Evolutionary conservation across 257 asterid genomes (phyloP).

Genomic region (Primulina huaijiensis): DNA sequence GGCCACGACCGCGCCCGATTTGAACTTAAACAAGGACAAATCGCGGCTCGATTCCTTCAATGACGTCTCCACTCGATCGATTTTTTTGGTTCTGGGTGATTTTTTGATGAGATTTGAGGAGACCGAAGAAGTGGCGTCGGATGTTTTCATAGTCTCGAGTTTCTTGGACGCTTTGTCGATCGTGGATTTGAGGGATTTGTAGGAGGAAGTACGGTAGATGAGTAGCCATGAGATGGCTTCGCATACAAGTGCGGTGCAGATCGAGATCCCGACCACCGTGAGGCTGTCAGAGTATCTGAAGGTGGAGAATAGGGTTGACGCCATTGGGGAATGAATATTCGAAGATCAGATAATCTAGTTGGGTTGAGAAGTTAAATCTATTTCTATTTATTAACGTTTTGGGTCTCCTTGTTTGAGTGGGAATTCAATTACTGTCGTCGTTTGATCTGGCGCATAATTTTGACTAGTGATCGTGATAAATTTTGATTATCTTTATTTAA

Average conservation of each 20-base stretch:
- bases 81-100: conserved; percentile 68
- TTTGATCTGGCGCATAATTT: too few relatives aligned
- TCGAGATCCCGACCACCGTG: conserved; percentile 66
- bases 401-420: too few relatives aligned
- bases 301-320: conserved; percentile 49
- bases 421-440: too few relatives aligned
- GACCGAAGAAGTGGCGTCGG: conserved; percentile 36
- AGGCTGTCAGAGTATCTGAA: conserved; percentile 67
- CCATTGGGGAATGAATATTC: conserved; percentile 38
- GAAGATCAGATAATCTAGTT: background rate
- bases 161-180: conserved; percentile 96
- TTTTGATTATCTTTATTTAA: too few relatives aligned
- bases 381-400: too few relatives aligned
- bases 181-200: conserved; percentile 87
- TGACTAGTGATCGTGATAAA: too few relatives aligned
- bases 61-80: conserved; percentile 85
- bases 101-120: conserved; percentile 41
- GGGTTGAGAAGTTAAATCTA: too few relatives aligned
- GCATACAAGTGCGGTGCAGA: conserved; percentile 79
- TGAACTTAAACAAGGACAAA: conserved; percentile 81
- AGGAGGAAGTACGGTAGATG: conserved; percentile 88
- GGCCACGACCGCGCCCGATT: conserved; percentile 92
- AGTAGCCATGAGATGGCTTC: conserved; percentile 91
- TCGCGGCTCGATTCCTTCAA: conserved; percentile 90
- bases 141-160: conserved; percentile 83